Evolutionary conservation across 495 filamentous ascomycete species (phyloP).

Genomic region (Aspergillus taichungensis): DNA sequence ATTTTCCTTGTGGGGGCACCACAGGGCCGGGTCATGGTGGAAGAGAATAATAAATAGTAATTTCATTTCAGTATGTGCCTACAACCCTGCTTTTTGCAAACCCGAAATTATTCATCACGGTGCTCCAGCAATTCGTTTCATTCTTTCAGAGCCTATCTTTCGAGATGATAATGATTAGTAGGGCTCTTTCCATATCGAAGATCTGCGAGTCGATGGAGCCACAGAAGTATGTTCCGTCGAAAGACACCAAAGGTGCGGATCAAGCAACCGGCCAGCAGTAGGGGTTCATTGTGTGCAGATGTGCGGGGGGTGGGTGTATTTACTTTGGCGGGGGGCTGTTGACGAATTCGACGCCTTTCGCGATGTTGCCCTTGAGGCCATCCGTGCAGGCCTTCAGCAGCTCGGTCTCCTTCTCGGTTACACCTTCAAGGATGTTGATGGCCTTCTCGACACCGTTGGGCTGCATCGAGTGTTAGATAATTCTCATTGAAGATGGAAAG

Average conservation of each 20-base stretch:
- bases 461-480: slow-evolving; percentile 35
- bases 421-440: slow-evolving; percentile 61
- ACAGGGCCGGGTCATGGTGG: not conserved
- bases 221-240: slow-evolving; percentile 9
- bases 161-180: slow-evolving; percentile 32
- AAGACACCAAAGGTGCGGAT: slow-evolving; percentile 11
- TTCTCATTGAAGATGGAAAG: not conserved
- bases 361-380: slow-evolving; percentile 83
- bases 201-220: slow-evolving; percentile 2
- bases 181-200: slow-evolving; percentile 21
- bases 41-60: not conserved
- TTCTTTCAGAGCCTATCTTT: slow-evolving; percentile 41
- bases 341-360: slow-evolving; percentile 84
- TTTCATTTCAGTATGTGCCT: slow-evolving; percentile 9
- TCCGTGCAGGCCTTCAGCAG: slow-evolving; percentile 65
- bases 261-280: slow-evolving; percentile 10
- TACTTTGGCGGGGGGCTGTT: slow-evolving; percentile 75
- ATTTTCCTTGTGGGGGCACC: not conserved
- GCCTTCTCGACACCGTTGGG: slow-evolving; percentile 74
- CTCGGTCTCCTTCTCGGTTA: slow-evolving; percentile 76
- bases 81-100: slow-evolving; percentile 2
- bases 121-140: slow-evolving; percentile 17
- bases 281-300: slow-evolving; percentile 7
- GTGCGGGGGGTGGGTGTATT: slow-evolving; percentile 27
- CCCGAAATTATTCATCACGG: slow-evolving; percentile 2